Evolutionary conservation across 139 green algal genomes (phyloP).

Genomic region (Asterochloris sp.): DNA sequence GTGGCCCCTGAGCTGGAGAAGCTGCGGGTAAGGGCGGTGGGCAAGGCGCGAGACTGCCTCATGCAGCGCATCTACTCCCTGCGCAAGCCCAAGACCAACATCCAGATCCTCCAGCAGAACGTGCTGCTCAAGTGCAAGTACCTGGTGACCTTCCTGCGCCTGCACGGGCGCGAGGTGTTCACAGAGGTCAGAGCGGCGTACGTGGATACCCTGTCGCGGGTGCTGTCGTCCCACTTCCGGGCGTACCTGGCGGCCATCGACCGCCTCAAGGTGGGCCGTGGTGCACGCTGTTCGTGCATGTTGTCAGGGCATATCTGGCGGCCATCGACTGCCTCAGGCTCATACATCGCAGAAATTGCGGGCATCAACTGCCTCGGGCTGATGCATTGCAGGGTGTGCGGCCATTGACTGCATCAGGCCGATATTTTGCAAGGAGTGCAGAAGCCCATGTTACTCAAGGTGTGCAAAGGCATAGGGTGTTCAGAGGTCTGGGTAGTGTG

Average conservation of each 20-base stretch:
- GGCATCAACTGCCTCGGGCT: too few species aligned
- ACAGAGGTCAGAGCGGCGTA: conserved; percentile 80
- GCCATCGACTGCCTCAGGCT: not conserved
- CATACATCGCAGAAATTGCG: not conserved
- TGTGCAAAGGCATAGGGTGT: too few species aligned
- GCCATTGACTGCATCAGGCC: too few species aligned
- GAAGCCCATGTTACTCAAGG: too few species aligned
- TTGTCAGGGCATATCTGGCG: conserved; percentile 27
- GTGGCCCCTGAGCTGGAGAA: conserved; percentile 87
- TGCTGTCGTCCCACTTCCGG: conserved; percentile 83
- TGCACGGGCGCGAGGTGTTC: conserved; percentile 69
- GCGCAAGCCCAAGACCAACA: conserved; percentile 92
- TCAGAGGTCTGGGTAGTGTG: too few species aligned
- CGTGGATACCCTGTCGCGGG: conserved; percentile 67
- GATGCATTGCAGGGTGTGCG: too few species aligned
- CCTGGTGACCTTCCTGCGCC: conserved; percentile 68
- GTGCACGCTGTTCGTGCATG: conserved; percentile 57
- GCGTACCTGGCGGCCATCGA: conserved; percentile 85
- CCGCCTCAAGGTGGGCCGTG: conserved; percentile 39
- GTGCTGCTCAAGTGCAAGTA: conserved; percentile 86
- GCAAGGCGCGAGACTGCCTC: conserved; percentile 53
- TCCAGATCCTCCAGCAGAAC: conserved; percentile 91
- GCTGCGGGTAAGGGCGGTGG: conserved; percentile 74
- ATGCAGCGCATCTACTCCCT: conserved; percentile 70
- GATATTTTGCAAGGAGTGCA: too few species aligned